A percentile compares a stretch with the other conserved stretches of the same genome.
Conservation (phyloP, 768 basidiomycete genomes). For the Botryobasidium botryosum region DNA sequence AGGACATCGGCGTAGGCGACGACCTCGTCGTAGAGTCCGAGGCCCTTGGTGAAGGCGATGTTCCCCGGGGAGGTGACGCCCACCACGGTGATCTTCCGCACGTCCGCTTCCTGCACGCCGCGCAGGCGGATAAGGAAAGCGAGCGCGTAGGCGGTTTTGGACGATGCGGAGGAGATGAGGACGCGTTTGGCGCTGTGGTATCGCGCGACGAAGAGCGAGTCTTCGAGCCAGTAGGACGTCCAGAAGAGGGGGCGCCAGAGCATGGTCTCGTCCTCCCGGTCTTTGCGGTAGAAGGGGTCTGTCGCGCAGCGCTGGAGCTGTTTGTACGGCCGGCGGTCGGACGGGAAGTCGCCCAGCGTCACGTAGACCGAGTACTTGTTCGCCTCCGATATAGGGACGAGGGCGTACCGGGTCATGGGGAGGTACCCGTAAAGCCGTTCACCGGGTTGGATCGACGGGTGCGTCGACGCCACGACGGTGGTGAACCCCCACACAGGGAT, state of each 20-base stretch:
- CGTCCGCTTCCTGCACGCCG: constrained; percentile 9
- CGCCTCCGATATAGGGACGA: constrained; percentile 33
- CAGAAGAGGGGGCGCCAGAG: constrained; percentile 57
- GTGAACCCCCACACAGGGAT: constrained; percentile 64
- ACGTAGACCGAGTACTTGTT: constrained; percentile 42
- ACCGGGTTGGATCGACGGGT: constrained; percentile 31
- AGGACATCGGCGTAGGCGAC: constrained; percentile 34
- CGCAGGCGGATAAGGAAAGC: constrained; percentile 36
- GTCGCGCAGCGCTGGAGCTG: constrained; percentile 40
- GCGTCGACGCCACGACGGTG: constrained; percentile 33
- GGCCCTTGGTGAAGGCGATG: constrained; percentile 32
- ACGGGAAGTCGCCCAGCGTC: constrained; percentile 35
- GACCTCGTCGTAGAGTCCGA: constrained; percentile 41
- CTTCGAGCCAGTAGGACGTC: constrained; percentile 63
- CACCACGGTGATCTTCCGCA: constrained; percentile 20
- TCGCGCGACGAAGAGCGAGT: constrained; percentile 37
- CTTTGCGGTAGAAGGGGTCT: constrained; percentile 36
- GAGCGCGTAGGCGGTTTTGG: constrained; percentile 55
- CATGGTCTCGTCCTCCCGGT: constrained; percentile 47
- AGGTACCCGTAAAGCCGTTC: constrained; percentile 49
- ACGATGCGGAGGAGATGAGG: constrained; percentile 51
- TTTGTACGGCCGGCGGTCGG: constrained; percentile 52
- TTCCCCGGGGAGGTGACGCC: constrained; percentile 47
- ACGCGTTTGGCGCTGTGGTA: constrained; percentile 32
- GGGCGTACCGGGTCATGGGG: constrained; percentile 39